phyloP scores from a whole-genome alignment of 1,139 yeast species.

The Dujonia santamariae region DNA sequence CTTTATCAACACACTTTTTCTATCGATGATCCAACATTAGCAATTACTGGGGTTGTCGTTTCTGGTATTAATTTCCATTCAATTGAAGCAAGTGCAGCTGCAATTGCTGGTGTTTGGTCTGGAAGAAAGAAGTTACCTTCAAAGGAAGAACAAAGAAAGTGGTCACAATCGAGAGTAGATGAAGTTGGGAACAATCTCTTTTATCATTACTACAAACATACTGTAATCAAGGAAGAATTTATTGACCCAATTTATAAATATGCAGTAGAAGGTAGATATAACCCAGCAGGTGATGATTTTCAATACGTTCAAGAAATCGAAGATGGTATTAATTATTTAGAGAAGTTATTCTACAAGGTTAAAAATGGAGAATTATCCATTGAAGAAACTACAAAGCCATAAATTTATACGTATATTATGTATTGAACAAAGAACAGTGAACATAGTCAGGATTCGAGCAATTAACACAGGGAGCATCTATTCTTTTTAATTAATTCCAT shows the following conservation, averaged over 20 bases:
- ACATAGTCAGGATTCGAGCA: too few relatives aligned
- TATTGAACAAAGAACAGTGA: too few relatives aligned
- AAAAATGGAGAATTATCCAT: conserved; percentile 13
- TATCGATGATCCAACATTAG: conserved; percentile 41
- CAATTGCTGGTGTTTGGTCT: conserved; percentile 48
- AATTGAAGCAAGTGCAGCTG: conserved; percentile 42
- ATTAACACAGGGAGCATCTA: too few relatives aligned
- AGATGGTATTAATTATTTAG: conserved; percentile 20
- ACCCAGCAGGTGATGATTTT: conserved; percentile 25
- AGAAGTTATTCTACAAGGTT: conserved; percentile 23
- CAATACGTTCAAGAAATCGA: conserved; percentile 22
- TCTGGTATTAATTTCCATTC: conserved; percentile 40
- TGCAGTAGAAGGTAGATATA: conserved; percentile 22
- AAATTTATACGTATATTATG: too few relatives aligned
- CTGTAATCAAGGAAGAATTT: conserved; percentile 18
- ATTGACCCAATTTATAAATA: conserved; percentile 20
- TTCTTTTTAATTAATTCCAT: too few relatives aligned
- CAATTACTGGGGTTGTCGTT: conserved; percentile 36
- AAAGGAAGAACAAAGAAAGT: conserved; percentile 24
- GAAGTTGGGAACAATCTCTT: conserved; percentile 19
- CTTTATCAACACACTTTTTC: conserved; percentile 37
- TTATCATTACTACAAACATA: conserved; percentile 25
- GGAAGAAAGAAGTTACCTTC: conserved; percentile 22
- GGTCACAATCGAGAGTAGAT: conserved; percentile 25
- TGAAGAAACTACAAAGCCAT: conserved; percentile 9